Percentiles rank a stretch among this genome's conserved stretches.
Evolutionary conservation across 1,284 basidiomycete genomes (phyloP).

Genomic region (Waitea zeae): DNA sequence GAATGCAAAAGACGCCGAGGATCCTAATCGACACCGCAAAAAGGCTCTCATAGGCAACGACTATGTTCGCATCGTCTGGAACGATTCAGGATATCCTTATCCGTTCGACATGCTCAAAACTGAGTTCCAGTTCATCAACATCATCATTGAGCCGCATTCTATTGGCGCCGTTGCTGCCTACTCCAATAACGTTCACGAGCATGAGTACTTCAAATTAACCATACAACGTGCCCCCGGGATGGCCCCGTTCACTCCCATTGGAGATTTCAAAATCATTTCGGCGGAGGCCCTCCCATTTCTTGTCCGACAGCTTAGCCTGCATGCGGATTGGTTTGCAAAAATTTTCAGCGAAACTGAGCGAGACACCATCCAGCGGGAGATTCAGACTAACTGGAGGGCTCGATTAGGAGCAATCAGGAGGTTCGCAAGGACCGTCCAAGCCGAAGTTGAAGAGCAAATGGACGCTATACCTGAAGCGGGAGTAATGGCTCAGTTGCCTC

Average conservation of each 20-base stretch:
- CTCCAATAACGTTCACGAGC: slow-evolving; percentile 63
- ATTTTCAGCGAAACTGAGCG: slow-evolving; percentile 64
- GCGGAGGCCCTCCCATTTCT: slow-evolving; percentile 69
- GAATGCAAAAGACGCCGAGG: slow-evolving; percentile 39
- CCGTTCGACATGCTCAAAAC: slow-evolving; percentile 83
- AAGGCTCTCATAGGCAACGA: slow-evolving; percentile 93
- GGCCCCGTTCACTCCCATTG: slow-evolving; percentile 82
- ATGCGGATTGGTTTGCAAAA: slow-evolving; percentile 78
- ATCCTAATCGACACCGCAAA: slow-evolving; percentile 65
- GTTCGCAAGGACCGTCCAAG: slow-evolving; percentile 23
- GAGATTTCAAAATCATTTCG: slow-evolving; percentile 85
- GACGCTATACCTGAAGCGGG: too few relatives aligned
- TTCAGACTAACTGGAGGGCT: slow-evolving; percentile 79
- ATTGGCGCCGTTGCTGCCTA: slow-evolving; percentile 67
- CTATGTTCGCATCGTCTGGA: slow-evolving; percentile 92
- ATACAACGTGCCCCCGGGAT: slow-evolving; percentile 77
- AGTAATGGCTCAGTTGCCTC: slow-evolving; percentile 18
- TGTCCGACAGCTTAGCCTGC: slow-evolving; percentile 70
- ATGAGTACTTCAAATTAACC: slow-evolving; percentile 85
- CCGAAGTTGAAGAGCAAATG: slow-evolving; percentile 10
- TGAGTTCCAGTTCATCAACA: slow-evolving; percentile 95
- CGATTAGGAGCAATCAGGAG: slow-evolving; percentile 67
- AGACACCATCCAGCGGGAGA: slow-evolving; percentile 55
- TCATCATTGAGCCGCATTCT: slow-evolving; percentile 91
- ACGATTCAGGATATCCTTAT: slow-evolving; percentile 82